These are phyloP conservation scores for Oemleria cerasiformis DNA, from an alignment of 306 rosid genomes.

Conservation along the genomic window DNA sequence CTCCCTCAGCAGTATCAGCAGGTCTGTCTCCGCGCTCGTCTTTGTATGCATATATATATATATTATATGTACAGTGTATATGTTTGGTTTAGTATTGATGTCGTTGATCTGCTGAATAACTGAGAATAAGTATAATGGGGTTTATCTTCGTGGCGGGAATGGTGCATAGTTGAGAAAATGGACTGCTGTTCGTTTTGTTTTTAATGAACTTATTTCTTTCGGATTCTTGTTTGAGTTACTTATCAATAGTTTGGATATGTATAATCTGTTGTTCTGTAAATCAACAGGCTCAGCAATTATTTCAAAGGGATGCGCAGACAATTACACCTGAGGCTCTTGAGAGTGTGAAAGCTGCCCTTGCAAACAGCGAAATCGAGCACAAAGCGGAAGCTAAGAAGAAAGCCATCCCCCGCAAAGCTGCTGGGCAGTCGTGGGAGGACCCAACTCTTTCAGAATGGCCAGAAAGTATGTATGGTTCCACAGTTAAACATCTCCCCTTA, in stretches of 20 bases:
- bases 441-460: conserved; percentile 97
- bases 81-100: not conserved
- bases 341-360: conserved; percentile 91
- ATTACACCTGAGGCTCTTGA: conserved; percentile 92
- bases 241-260: not conserved
- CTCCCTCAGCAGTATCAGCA: conserved; percentile 79
- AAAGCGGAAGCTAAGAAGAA: conserved; percentile 81
- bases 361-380: conserved; percentile 82
- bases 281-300: conserved; percentile 83
- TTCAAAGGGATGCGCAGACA: conserved; percentile 89
- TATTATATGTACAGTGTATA: no score
- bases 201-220: not conserved
- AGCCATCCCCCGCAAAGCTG: conserved; percentile 95
- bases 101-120: not conserved
- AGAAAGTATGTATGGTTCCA: conserved; percentile 50
- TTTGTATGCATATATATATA: not conserved
- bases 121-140: not conserved
- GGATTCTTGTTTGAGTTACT: not conserved
- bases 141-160: not conserved
- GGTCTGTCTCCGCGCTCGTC: conserved; percentile 24
- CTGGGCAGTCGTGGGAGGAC: conserved; percentile 94
- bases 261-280: conserved; percentile 2
- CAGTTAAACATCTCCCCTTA: not conserved
- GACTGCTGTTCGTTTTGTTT: not conserved
- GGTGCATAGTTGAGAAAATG: not conserved